Evolutionary conservation across 768 basidiomycete genomes (phyloP).

Genomic region (Boletus rubescentipes): DNA sequence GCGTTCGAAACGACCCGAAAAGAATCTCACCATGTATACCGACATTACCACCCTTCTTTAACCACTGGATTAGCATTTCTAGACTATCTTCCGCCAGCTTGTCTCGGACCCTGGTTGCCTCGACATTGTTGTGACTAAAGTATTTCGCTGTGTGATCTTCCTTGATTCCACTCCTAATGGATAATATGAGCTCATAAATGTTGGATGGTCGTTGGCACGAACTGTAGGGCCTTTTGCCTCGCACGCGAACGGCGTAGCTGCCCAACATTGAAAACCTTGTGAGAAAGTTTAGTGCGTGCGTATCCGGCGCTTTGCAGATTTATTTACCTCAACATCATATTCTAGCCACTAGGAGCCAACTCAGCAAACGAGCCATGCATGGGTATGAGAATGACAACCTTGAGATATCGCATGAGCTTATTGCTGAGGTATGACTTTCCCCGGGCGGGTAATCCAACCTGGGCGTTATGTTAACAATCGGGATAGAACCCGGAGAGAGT

Average conservation of each 20-base stretch:
- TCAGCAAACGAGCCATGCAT: conserved; percentile 5
- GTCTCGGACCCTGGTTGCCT: conserved; percentile 77
- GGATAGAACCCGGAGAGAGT: background rate
- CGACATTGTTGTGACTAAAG: conserved; percentile 83
- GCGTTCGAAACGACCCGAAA: background rate
- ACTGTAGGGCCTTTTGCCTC: conserved; percentile 75
- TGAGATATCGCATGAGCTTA: conserved; percentile 94
- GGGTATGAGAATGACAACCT: conserved; percentile 49
- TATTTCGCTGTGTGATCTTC: conserved; percentile 91
- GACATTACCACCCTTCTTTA: conserved; percentile 94
- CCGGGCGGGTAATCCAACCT: conserved; percentile 97
- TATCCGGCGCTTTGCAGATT: background rate
- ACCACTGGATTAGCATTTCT: conserved; percentile 93
- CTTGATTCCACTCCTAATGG: conserved; percentile 68
- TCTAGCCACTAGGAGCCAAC: conserved; percentile 83
- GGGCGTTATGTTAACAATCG: background rate
- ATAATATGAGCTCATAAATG: conserved; percentile 4
- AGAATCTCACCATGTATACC: conserved; percentile 83
- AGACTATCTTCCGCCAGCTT: conserved; percentile 86
- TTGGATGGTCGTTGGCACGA: conserved; percentile 11
- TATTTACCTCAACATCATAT: conserved; percentile 86
- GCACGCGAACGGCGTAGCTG: conserved; percentile 89
- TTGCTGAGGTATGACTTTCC: conserved; percentile 99
- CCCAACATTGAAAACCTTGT: conserved; percentile 95
- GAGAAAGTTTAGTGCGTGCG: conserved; percentile 1